Conservation (phyloP, 2,329 filamentous ascomycete species). For the Ophiostoma ips region DNA sequence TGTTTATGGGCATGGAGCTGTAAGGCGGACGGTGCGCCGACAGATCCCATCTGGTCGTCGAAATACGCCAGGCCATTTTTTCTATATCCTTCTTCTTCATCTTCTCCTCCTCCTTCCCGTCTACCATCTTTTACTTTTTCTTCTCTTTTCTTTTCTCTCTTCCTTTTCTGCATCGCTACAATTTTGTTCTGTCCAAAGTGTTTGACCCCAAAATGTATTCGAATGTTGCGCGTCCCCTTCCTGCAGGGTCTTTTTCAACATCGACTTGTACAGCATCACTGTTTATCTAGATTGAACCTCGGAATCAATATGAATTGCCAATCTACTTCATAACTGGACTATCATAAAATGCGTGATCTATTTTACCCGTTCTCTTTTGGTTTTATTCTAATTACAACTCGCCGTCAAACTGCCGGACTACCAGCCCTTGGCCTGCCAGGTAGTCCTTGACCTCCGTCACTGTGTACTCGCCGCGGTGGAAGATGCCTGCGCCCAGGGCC, state of each 20-base stretch:
- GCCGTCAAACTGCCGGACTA: slow-evolving; percentile 68
- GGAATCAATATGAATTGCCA: not conserved
- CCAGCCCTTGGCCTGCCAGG: slow-evolving; percentile 53
- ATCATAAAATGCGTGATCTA: not conserved
- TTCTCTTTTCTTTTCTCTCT: slow-evolving; percentile 3
- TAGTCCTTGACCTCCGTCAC: slow-evolving; percentile 88
- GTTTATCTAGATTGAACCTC: slow-evolving; percentile 1
- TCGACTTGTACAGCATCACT: not conserved
- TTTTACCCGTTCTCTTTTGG: not conserved
- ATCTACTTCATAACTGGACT: too few relatives aligned
- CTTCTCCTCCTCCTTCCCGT: not conserved
- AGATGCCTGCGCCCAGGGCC: slow-evolving; percentile 91
- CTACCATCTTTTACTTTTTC: not conserved
- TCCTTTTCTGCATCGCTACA: not conserved
- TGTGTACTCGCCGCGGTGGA: slow-evolving; percentile 89
- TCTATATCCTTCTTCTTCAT: not conserved
- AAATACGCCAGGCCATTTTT: not conserved
- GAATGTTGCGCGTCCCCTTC: too few relatives aligned
- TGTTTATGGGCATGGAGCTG: slow-evolving; percentile 81
- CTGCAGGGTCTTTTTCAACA: not conserved
- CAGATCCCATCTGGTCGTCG: not conserved
- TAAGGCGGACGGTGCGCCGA: slow-evolving; percentile 24
- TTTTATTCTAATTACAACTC: slow-evolving; percentile 21
- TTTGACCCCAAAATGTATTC: too few relatives aligned
- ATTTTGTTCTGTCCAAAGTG: not conserved